phyloP scores from a whole-genome alignment of 352 stramenopile species.

The Globisporangium barbulae region DNA sequence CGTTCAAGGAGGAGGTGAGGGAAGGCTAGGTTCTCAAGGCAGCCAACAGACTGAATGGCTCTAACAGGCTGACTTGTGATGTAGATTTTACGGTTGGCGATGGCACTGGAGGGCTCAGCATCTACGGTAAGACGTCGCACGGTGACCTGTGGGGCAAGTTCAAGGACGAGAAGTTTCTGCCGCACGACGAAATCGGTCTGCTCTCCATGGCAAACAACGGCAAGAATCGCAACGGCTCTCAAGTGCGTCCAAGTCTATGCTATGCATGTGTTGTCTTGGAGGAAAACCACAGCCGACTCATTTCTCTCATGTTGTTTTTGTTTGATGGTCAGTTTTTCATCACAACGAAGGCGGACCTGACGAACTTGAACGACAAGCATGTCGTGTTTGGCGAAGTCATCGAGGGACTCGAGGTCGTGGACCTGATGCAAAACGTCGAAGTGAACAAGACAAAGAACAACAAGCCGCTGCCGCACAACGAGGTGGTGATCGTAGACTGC shows the following conservation, averaged over 20 bases:
- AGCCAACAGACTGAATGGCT: too few species aligned
- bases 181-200: conserved; percentile 67
- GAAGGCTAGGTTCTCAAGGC: too few species aligned
- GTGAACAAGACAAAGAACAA: conserved; percentile 47
- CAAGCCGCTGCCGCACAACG: conserved; percentile 45
- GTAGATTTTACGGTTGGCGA: conserved; percentile 65
- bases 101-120: conserved; percentile 73
- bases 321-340: conserved; percentile 65
- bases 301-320: neutral
- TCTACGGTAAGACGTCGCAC: conserved; percentile 64
- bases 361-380: conserved; percentile 92
- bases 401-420: conserved; percentile 69
- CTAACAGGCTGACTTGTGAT: neutral
- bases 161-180: conserved; percentile 75
- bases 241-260: conserved; percentile 32
- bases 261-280: neutral
- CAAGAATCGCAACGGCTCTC: conserved; percentile 67
- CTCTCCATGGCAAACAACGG: conserved; percentile 84
- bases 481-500: conserved; percentile 65
- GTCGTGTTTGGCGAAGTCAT: conserved; percentile 95
- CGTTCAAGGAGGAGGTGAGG: conserved; percentile 72
- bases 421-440: conserved; percentile 63
- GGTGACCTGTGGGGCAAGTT: conserved; percentile 83
- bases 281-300: neutral
- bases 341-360: conserved; percentile 58